These are phyloP conservation scores for Trichoderma orchidacearum DNA, from an alignment of 495 filamentous ascomycete species.

Conservation along the genomic window DNA sequence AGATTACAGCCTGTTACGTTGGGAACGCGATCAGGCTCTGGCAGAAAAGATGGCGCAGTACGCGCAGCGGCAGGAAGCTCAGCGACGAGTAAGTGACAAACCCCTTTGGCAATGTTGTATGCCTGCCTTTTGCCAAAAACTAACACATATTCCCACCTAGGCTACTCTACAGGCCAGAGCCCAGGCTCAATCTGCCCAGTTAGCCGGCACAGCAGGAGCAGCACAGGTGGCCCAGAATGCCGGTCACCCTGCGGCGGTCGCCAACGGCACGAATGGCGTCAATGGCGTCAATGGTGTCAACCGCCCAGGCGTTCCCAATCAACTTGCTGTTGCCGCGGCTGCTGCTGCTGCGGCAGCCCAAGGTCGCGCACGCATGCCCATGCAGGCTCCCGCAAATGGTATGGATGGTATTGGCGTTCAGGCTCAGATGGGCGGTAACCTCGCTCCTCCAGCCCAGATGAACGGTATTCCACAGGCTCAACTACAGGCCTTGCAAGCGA, in stretches of 20 bases:
- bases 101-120: background rate
- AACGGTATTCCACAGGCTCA: constrained; percentile 63
- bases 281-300: background rate
- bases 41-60: constrained; percentile 60
- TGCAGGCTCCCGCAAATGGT: constrained; percentile 27
- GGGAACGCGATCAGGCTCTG: constrained; percentile 67
- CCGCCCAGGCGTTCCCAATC: constrained; percentile 5
- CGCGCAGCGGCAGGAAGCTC: constrained; percentile 43
- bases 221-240: constrained; percentile 12
- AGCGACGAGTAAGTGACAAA: constrained; percentile 38
- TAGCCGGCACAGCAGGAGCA: constrained; percentile 9
- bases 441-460: constrained; percentile 45
- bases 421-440: constrained; percentile 29
- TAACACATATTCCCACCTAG: constrained; percentile 8
- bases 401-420: constrained; percentile 15
- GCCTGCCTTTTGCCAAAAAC: background rate
- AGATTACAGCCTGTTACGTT: constrained; percentile 78
- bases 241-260: constrained; percentile 11
- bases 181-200: constrained; percentile 25
- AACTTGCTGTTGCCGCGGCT: constrained; percentile 12
- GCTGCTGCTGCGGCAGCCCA: constrained; percentile 21
- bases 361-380: constrained; percentile 22
- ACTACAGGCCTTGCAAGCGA: constrained; percentile 45
- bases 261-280: constrained; percentile 4
- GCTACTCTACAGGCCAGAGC: constrained; percentile 21